These are phyloP conservation scores for Auriscalpium microsporum DNA, from an alignment of 768 basidiomycete species.

Conservation along the genomic window DNA sequence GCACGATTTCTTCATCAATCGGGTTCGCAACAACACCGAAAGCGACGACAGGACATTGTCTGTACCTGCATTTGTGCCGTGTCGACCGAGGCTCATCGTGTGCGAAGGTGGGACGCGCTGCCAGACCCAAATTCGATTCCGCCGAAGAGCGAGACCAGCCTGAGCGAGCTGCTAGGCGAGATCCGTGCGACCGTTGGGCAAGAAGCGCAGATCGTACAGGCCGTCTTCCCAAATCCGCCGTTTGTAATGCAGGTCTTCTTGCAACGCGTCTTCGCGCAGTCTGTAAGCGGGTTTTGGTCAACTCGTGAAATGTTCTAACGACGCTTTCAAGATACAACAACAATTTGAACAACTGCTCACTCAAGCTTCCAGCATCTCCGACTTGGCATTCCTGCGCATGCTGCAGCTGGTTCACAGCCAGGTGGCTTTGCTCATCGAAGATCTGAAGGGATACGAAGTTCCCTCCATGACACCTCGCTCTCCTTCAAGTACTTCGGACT, in stretches of 20 bases:
- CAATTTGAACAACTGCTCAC: conserved; percentile 87
- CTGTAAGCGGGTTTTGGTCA: conserved; percentile 43
- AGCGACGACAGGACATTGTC: conserved; percentile 51
- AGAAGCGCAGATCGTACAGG: conserved; percentile 96
- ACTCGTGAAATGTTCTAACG: neutral
- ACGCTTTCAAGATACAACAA: conserved; percentile 74
- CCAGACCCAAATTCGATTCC: conserved; percentile 72
- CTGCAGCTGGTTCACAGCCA: conserved; percentile 81
- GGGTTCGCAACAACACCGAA: conserved; percentile 58
- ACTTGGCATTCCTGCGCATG: conserved; percentile 84
- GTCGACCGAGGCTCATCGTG: neutral
- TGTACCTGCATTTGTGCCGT: conserved; percentile 11
- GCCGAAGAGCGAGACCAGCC: conserved; percentile 72
- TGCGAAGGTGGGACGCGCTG: conserved; percentile 66
- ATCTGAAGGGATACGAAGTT: conserved; percentile 85
- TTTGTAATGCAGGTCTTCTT: conserved; percentile 98
- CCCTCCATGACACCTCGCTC: conserved; percentile 59
- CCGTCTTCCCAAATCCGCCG: conserved; percentile 94
- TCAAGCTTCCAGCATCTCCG: conserved; percentile 65
- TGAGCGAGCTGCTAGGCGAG: conserved; percentile 74
- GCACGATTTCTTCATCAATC: conserved; percentile 98
- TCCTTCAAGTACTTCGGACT: conserved; percentile 53
- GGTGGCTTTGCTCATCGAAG: conserved; percentile 74
- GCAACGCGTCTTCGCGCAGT: conserved; percentile 95
- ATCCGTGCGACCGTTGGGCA: conserved; percentile 88